A percentile compares a stretch with the other conserved stretches of the same genome.
Evolutionary conservation across 1,284 basidiomycete species (phyloP).

Genomic region (Ceratobasidium papillatum): DNA sequence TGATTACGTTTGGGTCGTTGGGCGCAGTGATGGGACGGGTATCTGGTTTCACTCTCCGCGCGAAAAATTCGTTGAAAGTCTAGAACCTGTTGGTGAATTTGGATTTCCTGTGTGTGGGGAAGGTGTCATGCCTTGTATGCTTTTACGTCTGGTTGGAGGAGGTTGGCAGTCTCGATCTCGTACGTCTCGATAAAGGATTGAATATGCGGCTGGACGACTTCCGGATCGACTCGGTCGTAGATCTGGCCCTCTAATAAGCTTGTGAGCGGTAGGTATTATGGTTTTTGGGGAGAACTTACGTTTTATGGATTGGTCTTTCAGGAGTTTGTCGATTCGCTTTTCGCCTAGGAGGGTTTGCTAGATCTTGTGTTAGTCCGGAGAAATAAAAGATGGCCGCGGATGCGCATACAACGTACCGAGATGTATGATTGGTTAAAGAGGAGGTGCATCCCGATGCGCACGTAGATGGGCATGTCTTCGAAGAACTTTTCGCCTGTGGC

Average conservation of each 20-base stretch:
- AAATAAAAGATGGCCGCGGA: neutral
- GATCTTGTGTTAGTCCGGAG: constrained; percentile 38
- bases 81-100: constrained; percentile 43
- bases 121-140: constrained; percentile 51
- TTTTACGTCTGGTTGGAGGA: constrained; percentile 56
- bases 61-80: constrained; percentile 69
- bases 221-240: constrained; percentile 47
- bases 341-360: constrained; percentile 54
- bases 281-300: constrained; percentile 50
- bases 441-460: constrained; percentile 57
- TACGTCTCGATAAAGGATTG: constrained; percentile 61
- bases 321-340: constrained; percentile 54
- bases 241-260: constrained; percentile 48
- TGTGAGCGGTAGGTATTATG: neutral
- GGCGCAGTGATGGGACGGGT: constrained; percentile 59
- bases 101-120: neutral
- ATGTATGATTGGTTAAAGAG: constrained; percentile 52
- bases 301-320: constrained; percentile 58
- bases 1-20: constrained; percentile 55
- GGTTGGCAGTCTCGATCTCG: constrained; percentile 57
- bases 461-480: constrained; percentile 62
- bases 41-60: constrained; percentile 57
- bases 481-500: constrained; percentile 57
- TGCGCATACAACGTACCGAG: constrained; percentile 12
- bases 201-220: constrained; percentile 53